These are phyloP conservation scores for Scopulariopsis brevicaulis DNA, from an alignment of 2,329 filamentous ascomycete species.

Conservation along the genomic window DNA sequence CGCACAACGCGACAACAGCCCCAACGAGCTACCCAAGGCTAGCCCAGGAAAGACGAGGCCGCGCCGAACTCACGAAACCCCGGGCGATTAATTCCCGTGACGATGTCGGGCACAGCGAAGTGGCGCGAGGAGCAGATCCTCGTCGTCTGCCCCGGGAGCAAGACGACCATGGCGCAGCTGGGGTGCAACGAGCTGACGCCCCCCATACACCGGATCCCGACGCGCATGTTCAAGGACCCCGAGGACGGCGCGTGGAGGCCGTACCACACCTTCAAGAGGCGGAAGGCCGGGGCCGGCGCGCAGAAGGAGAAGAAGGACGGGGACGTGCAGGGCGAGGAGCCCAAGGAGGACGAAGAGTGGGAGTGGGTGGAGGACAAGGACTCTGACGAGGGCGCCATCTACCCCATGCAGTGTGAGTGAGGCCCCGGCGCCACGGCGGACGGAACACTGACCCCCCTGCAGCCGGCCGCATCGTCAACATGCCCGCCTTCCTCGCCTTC, in stretches of 20 bases:
- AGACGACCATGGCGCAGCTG: constrained; percentile 82
- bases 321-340: constrained; percentile 19
- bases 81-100: constrained; percentile 5
- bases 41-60: not conserved
- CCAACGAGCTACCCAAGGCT: not conserved
- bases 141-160: constrained; percentile 72
- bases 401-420: constrained; percentile 57
- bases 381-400: constrained; percentile 80
- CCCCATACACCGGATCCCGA: constrained; percentile 74
- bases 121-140: constrained; percentile 55
- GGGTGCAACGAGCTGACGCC: constrained; percentile 86
- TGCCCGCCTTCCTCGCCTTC: constrained; percentile 87
- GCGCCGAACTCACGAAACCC: not conserved
- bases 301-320: not conserved
- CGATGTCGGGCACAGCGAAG: constrained; percentile 45
- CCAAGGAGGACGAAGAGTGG: constrained; percentile 39
- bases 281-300: constrained; percentile 25
- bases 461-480: constrained; percentile 76
- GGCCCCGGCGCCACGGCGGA: not conserved
- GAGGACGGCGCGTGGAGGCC: constrained; percentile 68
- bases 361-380: constrained; percentile 84
- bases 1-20: not conserved
- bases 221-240: constrained; percentile 86
- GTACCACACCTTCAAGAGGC: constrained; percentile 61
- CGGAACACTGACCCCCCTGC: constrained; percentile 8